These are phyloP conservation scores for Paramecium caudatum DNA, from an alignment of 73 alveolate genomes.

Conservation along the genomic window DNA sequence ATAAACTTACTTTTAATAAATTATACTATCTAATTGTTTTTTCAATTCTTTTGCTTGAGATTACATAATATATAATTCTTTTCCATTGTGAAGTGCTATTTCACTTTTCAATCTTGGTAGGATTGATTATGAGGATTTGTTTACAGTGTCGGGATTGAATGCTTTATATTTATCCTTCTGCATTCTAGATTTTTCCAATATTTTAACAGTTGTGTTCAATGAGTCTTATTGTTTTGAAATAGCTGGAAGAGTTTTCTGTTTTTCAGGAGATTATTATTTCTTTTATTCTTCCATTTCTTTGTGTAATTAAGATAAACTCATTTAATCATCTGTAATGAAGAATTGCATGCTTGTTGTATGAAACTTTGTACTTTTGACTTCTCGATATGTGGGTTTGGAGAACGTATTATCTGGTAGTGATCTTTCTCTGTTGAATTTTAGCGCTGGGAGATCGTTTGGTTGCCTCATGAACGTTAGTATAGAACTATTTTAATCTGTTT, in stretches of 20 bases:
- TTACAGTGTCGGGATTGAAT: constrained; percentile 54
- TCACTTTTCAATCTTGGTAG: constrained; percentile 70
- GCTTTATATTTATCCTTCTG: constrained; percentile 50
- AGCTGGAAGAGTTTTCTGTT: constrained; percentile 44
- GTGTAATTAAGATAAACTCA: constrained; percentile 20
- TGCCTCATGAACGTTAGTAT: constrained; percentile 42
- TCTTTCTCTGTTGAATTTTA: constrained; percentile 39
- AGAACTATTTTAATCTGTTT: constrained; percentile 61
- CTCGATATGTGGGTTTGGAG: background rate
- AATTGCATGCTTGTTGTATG: constrained; percentile 58
- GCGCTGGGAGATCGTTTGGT: constrained; percentile 15
- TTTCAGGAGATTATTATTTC: constrained; percentile 31
- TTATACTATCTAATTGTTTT: constrained; percentile 60
- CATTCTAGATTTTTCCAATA: constrained; percentile 65
- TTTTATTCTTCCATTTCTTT: constrained; percentile 66
- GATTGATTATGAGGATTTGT: constrained; percentile 41
- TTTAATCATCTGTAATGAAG: constrained; percentile 73
- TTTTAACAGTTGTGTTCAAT: constrained; percentile 61
- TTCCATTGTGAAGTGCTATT: constrained; percentile 64
- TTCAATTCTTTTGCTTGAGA: constrained; percentile 64
- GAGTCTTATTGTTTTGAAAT: background rate
- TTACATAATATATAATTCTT: constrained; percentile 42
- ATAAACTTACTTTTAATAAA: constrained; percentile 35
- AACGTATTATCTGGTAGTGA: constrained; percentile 36
- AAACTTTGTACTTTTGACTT: background rate